These are phyloP conservation scores for Puya raimondii DNA, from an alignment of 176 grass and related monocot species.

Conservation along the genomic window DNA sequence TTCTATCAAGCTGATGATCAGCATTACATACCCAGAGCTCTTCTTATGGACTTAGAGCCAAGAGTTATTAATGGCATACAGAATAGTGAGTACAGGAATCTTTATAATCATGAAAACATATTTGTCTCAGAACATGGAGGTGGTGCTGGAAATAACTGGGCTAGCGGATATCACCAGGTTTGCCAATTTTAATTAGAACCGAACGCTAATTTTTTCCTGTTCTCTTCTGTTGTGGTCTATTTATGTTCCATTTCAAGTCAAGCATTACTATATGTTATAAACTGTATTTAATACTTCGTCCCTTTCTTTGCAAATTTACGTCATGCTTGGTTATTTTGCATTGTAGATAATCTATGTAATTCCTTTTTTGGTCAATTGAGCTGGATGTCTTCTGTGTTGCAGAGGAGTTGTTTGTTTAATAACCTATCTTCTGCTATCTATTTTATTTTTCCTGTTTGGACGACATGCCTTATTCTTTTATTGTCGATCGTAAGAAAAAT, in stretches of 20 bases:
- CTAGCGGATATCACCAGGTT: slow-evolving; percentile 98
- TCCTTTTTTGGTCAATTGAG: neutral
- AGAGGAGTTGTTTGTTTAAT: neutral
- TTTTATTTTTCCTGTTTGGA: too few species aligned
- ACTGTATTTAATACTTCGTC: neutral
- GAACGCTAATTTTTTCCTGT: neutral
- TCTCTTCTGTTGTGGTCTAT: neutral
- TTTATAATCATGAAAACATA: slow-evolving; percentile 98
- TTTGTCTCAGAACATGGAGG: slow-evolving; percentile 94
- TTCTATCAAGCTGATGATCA: slow-evolving; percentile 99
- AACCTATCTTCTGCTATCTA: too few species aligned
- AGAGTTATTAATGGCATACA: slow-evolving; percentile 98
- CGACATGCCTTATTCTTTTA: neutral
- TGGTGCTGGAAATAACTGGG: slow-evolving; percentile 99
- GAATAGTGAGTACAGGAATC: slow-evolving; percentile 89
- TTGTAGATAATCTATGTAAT: neutral
- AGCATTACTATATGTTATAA: neutral
- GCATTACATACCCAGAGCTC: slow-evolving; percentile 93
- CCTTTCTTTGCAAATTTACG: neutral
- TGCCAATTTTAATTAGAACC: neutral
- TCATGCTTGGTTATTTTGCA: neutral
- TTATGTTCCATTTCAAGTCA: neutral
- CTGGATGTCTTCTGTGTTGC: neutral
- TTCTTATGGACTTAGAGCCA: slow-evolving; percentile 92
- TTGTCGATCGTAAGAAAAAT: neutral